Percentiles rank a stretch among this genome's conserved stretches.
Evolutionary conservation across 352 stramenopile species (phyloP).

Genomic region (Pythium scleroteichum): DNA sequence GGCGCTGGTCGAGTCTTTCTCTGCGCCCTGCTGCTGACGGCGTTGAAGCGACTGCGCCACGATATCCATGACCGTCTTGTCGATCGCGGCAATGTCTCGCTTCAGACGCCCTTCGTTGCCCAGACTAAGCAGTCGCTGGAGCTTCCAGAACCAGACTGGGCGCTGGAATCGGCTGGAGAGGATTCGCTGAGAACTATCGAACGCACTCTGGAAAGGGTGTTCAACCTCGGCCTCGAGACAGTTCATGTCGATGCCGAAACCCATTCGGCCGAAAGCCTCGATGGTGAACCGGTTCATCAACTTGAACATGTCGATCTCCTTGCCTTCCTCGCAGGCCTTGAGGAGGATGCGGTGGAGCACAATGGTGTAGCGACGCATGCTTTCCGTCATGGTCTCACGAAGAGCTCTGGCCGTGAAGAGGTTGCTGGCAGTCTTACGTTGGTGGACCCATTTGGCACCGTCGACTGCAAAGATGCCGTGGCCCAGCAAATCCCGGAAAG

Average conservation of each 20-base stretch:
- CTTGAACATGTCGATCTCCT: constrained; percentile 37
- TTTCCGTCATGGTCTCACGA: constrained; percentile 43
- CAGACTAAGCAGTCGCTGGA: constrained; percentile 34
- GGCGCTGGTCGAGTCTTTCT: constrained; percentile 13
- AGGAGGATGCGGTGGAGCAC: constrained; percentile 32
- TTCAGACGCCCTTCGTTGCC: constrained; percentile 36
- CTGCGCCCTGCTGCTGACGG: neutral
- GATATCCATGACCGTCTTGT: constrained; percentile 48
- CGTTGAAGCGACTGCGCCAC: constrained; percentile 36
- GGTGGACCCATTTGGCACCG: constrained; percentile 49
- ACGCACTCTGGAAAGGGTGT: constrained; percentile 53
- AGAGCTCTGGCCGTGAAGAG: constrained; percentile 71
- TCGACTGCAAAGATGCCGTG: constrained; percentile 53
- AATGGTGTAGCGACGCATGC: constrained; percentile 31
- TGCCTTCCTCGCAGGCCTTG: neutral
- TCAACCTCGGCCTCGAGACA: constrained; percentile 42
- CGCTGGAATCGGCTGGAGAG: constrained; percentile 33
- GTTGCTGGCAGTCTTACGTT: constrained; percentile 82
- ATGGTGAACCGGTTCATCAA: constrained; percentile 55
- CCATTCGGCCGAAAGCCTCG: constrained; percentile 56
- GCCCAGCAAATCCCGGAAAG: constrained; percentile 52
- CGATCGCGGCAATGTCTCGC: constrained; percentile 39
- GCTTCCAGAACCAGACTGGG: constrained; percentile 49
- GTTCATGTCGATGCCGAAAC: constrained; percentile 52
- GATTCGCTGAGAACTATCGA: constrained; percentile 37